Percentiles rank a stretch among this genome's conserved stretches.
These are phyloP conservation scores for Phytophthora europaea DNA, from an alignment of 352 stramenopile genomes.

Conservation along the genomic window DNA sequence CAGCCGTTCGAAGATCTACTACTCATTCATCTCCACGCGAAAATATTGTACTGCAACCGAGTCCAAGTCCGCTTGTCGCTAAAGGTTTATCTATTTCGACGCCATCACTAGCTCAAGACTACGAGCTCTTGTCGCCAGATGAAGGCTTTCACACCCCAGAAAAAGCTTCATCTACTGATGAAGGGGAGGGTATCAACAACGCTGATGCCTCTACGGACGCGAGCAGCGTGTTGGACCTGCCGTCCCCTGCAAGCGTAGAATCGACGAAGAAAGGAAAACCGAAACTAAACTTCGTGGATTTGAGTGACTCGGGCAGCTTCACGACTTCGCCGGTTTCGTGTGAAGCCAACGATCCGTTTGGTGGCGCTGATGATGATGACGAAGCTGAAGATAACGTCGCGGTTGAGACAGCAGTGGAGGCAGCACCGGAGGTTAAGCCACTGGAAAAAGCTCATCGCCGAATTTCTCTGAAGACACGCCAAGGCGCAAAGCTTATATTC, in stretches of 20 bases:
- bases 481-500: conserved; percentile 56
- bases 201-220: conserved; percentile 1
- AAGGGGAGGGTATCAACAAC: conserved; percentile 2
- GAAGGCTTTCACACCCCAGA: conserved; percentile 30
- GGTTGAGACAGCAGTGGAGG: conserved; percentile 3
- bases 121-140: conserved; percentile 35
- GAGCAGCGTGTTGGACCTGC: conserved; percentile 10
- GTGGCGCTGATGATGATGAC: conserved; percentile 17
- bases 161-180: conserved; percentile 22
- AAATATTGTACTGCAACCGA: conserved; percentile 15
- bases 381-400: conserved; percentile 16
- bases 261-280: conserved; percentile 36
- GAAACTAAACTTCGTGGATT: conserved; percentile 38
- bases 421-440: conserved; percentile 5
- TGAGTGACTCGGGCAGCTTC: conserved; percentile 40
- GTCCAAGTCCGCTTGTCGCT: conserved; percentile 12
- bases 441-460: conserved; percentile 31
- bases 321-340: conserved; percentile 41
- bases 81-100: conserved; percentile 23
- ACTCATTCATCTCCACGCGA: conserved; percentile 22
- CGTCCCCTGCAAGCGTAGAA: conserved; percentile 26
- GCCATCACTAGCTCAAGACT: conserved; percentile 41
- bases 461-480: conserved; percentile 32
- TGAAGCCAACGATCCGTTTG: conserved; percentile 23
- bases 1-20: conserved; percentile 20